These are phyloP conservation scores for Ophiostoma sp. DNA, from an alignment of 2,329 filamentous ascomycete genomes.

Conservation along the genomic window DNA sequence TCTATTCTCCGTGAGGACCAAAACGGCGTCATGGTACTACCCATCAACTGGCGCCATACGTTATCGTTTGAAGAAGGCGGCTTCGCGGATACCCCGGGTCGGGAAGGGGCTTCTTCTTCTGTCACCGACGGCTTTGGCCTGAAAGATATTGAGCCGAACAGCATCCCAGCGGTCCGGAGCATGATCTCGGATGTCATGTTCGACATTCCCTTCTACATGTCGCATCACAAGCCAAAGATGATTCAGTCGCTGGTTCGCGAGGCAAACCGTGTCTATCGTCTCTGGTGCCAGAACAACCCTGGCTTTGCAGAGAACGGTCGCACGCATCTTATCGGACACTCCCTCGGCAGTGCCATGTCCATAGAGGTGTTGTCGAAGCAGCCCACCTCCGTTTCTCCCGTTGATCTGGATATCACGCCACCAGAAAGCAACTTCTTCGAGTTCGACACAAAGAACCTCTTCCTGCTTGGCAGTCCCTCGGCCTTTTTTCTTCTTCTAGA, in stretches of 20 bases:
- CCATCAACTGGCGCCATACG: constrained; percentile 87
- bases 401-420: constrained; percentile 41
- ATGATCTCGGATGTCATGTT: constrained; percentile 98
- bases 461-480: constrained; percentile 82
- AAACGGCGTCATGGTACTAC: constrained; percentile 88
- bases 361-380: constrained; percentile 86
- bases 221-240: constrained; percentile 93
- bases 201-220: constrained; percentile 96
- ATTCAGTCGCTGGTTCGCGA: constrained; percentile 80
- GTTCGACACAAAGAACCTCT: constrained; percentile 85
- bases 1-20: constrained; percentile 69
- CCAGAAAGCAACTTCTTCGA: constrained; percentile 59
- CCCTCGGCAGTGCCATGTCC: constrained; percentile 89
- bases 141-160: constrained; percentile 86
- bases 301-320: constrained; percentile 74
- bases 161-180: constrained; percentile 84
- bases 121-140: constrained; percentile 58
- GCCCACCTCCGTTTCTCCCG: constrained; percentile 60
- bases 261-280: constrained; percentile 88
- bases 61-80: constrained; percentile 81
- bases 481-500: constrained; percentile 92
- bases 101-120: constrained; percentile 44
- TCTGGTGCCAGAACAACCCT: constrained; percentile 93
- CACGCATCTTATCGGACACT: constrained; percentile 90
- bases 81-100: constrained; percentile 35